phyloP scores from a whole-genome alignment of 2,329 filamentous ascomycete genomes.

The Pyrenochaeta sp. region DNA sequence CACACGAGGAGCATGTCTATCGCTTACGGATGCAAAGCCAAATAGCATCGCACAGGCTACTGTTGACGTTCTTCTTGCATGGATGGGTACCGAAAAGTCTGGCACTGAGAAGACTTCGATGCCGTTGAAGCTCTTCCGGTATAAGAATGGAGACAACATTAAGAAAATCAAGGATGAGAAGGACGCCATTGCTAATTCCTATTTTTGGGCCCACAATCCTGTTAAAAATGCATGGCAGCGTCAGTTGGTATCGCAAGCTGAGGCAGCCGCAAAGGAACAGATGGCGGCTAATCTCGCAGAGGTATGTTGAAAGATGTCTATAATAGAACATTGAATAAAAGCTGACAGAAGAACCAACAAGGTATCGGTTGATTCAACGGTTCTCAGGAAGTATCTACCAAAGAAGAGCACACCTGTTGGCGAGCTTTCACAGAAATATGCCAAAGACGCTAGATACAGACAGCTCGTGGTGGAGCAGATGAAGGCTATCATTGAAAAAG shows the following conservation, averaged over 20 bases:
- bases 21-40: slow-evolving; percentile 29
- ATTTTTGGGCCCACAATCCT: slow-evolving; percentile 26
- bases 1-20: slow-evolving; percentile 54
- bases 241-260: background rate
- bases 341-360: background rate
- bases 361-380: slow-evolving; percentile 18
- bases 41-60: slow-evolving; percentile 53
- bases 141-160: slow-evolving; percentile 21
- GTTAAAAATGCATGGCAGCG: background rate
- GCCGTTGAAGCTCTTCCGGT: slow-evolving; percentile 26
- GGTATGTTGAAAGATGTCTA: no score
- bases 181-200: slow-evolving; percentile 17
- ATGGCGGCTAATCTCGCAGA: slow-evolving; percentile 21
- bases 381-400: slow-evolving; percentile 44
- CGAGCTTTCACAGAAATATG: slow-evolving; percentile 50
- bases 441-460: slow-evolving; percentile 49
- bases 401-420: slow-evolving; percentile 34
- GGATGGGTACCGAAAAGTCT: slow-evolving; percentile 52
- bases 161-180: slow-evolving; percentile 25
- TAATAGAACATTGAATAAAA: no score
- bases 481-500: slow-evolving; percentile 52
- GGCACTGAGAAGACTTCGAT: slow-evolving; percentile 12
- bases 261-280: slow-evolving; percentile 3
- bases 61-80: slow-evolving; percentile 52
- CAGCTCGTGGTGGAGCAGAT: slow-evolving; percentile 51